Base-by-base conservation (phyloP, 106 monocot species). In the Dendrobium chrysotoxum region DNA sequence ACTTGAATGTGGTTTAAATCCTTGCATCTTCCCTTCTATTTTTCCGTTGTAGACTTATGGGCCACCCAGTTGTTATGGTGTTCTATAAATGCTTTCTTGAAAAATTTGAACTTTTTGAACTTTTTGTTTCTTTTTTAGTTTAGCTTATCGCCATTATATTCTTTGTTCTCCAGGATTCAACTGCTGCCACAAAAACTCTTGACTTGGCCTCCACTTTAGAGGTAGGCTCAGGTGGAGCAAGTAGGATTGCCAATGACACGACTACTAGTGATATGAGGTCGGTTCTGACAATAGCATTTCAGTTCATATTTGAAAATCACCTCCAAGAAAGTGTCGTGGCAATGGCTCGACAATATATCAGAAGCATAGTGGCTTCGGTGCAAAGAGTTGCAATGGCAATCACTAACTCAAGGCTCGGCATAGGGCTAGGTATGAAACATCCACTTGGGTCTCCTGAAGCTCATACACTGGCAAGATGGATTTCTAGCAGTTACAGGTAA, bases 301-400 rank as follows among this genome's bases (percentile, higher is more conserved):
- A 99, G 70, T 99, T 99, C 65, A 83, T 88, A 28, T 99, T 81
- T 67, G 95, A 95, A 70, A 88, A 86, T 40, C 91, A 99, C 77
- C 89, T 95, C 16, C 76, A 82, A 8, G 98, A 99, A 17, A 93
- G 78, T 79, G 95, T 95, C 6, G 98, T 95, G 7, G 89, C 88
- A 57, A 93, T 99, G 98, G 98, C 98, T 4, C 79, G 91, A 1
- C 91, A 93, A 40, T 95, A 99, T 85, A 88, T 95, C 2, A 78
- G 98, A 39, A 88, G 85, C 84, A 89, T 99, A 40, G 87, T 95
- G 15, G 85, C 90, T 23, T 93, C 98, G 3, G 92, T 99, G 15
- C 98, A 99, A 80, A 87, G 91, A 67, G 95, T 99, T 75, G 95
- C 98, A 1, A 93, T 99, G 95, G 98, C 98, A 39, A 95, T 99